phyloP scores from a whole-genome alignment of 371 early-diverging fungal genomes.

The Actinomortierella ambigua region DNA sequence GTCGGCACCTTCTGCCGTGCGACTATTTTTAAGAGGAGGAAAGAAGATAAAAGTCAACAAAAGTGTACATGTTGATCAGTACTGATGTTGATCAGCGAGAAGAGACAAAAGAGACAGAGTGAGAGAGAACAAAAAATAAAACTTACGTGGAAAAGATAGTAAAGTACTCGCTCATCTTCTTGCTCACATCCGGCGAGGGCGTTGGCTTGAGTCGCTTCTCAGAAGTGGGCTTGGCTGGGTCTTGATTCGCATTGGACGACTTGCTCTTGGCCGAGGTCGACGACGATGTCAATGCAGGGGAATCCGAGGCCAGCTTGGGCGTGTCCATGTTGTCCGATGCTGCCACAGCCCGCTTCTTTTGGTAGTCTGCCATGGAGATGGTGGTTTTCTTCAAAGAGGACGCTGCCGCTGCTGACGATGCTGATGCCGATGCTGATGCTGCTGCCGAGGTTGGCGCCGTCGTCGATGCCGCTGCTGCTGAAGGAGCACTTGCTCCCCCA shows the following conservation, averaged over 20 bases:
- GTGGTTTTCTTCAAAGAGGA: constrained; percentile 13
- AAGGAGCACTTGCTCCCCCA: constrained; percentile 8
- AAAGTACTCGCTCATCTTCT: constrained; percentile 28
- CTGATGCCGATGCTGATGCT: no score
- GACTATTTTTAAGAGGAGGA: constrained; percentile 7
- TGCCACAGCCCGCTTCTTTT: constrained; percentile 20
- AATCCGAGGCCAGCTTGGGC: constrained; percentile 31
- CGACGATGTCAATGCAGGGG: constrained; percentile 25
- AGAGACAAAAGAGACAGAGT: background rate
- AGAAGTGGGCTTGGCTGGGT: no score
- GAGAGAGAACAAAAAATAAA: background rate
- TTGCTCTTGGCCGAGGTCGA: constrained; percentile 11
- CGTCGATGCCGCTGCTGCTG: constrained; percentile 6
- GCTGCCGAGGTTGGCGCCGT: no score
- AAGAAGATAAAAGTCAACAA: background rate
- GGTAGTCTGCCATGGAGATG: constrained; percentile 40
- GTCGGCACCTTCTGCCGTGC: constrained; percentile 20
- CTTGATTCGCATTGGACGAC: background rate
- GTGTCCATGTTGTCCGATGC: constrained; percentile 27
- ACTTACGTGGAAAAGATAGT: constrained; percentile 29
- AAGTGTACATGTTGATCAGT: no score
- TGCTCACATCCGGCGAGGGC: constrained; percentile 7
- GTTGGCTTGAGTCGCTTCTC: no score
- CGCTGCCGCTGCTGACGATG: background rate
- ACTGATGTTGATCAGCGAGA: no score